phyloP scores from a whole-genome alignment of 768 basidiomycete genomes.

The Mycena leptocephala region DNA sequence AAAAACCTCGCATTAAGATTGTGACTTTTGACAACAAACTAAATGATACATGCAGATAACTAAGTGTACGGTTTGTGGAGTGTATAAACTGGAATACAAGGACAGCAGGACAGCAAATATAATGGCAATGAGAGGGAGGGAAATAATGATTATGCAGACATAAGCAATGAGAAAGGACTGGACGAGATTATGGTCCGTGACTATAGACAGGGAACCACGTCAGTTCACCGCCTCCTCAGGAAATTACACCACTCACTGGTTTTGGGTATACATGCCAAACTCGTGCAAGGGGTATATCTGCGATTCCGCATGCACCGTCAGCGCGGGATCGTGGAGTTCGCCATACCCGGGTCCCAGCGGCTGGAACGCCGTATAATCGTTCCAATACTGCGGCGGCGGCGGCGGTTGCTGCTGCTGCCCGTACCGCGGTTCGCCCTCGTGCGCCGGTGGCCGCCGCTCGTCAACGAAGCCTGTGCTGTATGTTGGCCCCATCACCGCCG shows the following conservation, averaged over 20 bases:
- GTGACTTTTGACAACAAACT: background rate
- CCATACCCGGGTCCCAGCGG: slow-evolving; percentile 34
- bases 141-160: background rate
- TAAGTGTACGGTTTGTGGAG: background rate
- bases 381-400: slow-evolving; percentile 68
- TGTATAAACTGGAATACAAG: slow-evolving; percentile 4
- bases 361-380: slow-evolving; percentile 68
- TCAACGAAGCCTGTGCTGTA: slow-evolving; percentile 83
- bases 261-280: slow-evolving; percentile 20
- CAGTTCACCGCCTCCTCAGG: background rate
- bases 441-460: slow-evolving; percentile 48
- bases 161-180: background rate
- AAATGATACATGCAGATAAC: slow-evolving; percentile 21
- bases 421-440: slow-evolving; percentile 20
- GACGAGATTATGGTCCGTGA: background rate
- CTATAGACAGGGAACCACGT: background rate
- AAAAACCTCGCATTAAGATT: slow-evolving; percentile 15
- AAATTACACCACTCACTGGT: slow-evolving; percentile 18
- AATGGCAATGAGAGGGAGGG: background rate
- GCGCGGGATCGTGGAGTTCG: slow-evolving; percentile 17
- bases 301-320: slow-evolving; percentile 16
- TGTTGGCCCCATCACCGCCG: slow-evolving; percentile 81
- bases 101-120: slow-evolving; percentile 14
- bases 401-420: slow-evolving; percentile 15
- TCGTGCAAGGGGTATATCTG: slow-evolving; percentile 30